phyloP scores from a whole-genome alignment of 805 yeast species.

The Yarrowia keelungensis region DNA sequence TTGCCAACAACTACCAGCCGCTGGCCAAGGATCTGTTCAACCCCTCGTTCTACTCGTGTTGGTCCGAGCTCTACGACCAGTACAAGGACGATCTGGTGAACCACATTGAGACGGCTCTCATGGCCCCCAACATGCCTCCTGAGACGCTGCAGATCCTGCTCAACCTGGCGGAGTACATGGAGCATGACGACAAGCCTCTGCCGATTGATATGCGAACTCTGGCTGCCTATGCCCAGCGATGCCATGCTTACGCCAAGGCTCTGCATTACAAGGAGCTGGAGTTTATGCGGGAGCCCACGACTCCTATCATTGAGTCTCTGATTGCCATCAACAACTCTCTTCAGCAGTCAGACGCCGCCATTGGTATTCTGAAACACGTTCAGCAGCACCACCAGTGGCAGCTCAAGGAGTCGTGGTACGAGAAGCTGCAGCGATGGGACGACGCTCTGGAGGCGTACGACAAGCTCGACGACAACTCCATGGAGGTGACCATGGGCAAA shows the following conservation, averaged over 20 bases:
- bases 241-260: slow-evolving; percentile 98
- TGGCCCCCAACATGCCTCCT: slow-evolving; percentile 92
- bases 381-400: slow-evolving; percentile 78
- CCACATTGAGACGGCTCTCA: slow-evolving; percentile 82
- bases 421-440: slow-evolving; percentile 96
- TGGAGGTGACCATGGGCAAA: slow-evolving; percentile 94
- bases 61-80: slow-evolving; percentile 89
- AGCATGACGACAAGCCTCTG: slow-evolving; percentile 92
- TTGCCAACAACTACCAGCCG: slow-evolving; percentile 87
- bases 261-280: slow-evolving; percentile 94
- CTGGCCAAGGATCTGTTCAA: slow-evolving; percentile 90
- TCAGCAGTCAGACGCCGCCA: slow-evolving; percentile 97
- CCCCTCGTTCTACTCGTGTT: slow-evolving; percentile 92
- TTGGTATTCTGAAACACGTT: slow-evolving; percentile 79
- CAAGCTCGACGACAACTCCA: slow-evolving; percentile 69
- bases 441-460: slow-evolving; percentile 93
- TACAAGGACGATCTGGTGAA: slow-evolving; percentile 89
- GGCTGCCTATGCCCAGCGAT: slow-evolving; percentile 90
- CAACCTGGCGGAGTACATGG: slow-evolving; percentile 94
- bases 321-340: slow-evolving; percentile 92
- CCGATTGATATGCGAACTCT: slow-evolving; percentile 90
- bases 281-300: slow-evolving; percentile 89
- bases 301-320: slow-evolving; percentile 88
- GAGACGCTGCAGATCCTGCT: slow-evolving; percentile 90
- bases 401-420: slow-evolving; percentile 97